Conservation (phyloP, 108 stramenopile genomes). For the Stephanodiscus minutulus region DNA sequence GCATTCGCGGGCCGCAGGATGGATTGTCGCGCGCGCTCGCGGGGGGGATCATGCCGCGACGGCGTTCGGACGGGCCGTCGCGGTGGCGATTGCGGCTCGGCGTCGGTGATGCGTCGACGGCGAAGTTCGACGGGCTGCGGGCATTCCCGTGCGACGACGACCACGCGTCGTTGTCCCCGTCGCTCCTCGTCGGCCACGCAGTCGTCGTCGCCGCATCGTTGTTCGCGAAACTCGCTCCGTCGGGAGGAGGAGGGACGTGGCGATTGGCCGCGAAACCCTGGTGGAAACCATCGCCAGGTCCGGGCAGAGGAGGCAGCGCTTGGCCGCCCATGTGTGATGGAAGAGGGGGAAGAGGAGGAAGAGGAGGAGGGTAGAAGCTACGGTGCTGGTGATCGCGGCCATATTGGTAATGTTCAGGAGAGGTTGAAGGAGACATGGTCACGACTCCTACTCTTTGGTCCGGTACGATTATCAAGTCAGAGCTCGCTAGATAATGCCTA, state of each 20-base stretch:
- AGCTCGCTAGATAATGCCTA: too few relatives aligned
- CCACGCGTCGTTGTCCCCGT: not conserved
- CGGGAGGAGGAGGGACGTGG: not conserved
- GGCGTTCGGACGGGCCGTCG: too few relatives aligned
- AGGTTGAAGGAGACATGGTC: not conserved
- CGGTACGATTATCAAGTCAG: too few relatives aligned
- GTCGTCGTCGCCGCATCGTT: too few relatives aligned
- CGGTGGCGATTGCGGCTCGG: not conserved
- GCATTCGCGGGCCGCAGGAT: not conserved
- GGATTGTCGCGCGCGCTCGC: not conserved
- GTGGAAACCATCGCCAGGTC: not conserved
- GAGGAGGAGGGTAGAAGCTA: slow-evolving; percentile 3
- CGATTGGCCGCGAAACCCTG: not conserved
- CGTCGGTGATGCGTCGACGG: not conserved
- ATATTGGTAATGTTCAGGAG: not conserved
- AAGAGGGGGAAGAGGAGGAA: slow-evolving; percentile 1
- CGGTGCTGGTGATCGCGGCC: not conserved
- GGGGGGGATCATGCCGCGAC: not conserved
- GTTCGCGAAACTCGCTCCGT: too few relatives aligned
- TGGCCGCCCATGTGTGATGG: not conserved
- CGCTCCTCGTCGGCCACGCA: too few relatives aligned
- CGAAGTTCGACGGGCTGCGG: not conserved
- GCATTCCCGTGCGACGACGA: not conserved
- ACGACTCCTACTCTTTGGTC: too few relatives aligned
- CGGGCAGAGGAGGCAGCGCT: not conserved